A percentile compares a stretch with the other conserved stretches of the same genome.
Evolutionary conservation across 306 rosid species (phyloP).

Genomic region (Glycine soja): DNA sequence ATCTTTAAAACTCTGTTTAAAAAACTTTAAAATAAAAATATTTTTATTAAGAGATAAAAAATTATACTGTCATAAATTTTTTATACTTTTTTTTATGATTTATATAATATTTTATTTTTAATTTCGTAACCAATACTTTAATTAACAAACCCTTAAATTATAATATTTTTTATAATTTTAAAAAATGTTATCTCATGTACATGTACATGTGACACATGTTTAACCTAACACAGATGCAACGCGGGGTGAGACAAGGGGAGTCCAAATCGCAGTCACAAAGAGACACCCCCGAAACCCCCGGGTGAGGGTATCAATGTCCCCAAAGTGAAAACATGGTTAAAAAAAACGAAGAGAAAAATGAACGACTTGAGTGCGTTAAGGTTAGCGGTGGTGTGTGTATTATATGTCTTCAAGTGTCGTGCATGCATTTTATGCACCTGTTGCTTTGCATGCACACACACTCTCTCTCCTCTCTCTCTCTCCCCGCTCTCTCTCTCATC

Average conservation of each 20-base stretch:
- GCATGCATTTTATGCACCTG: constrained; percentile 97
- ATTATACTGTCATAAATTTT: too few relatives aligned
- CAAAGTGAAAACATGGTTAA: constrained; percentile 46
- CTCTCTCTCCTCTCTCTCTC: constrained; percentile 42
- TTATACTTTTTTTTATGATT: too few relatives aligned
- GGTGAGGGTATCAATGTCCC: constrained; percentile 46
- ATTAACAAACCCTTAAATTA: too few relatives aligned
- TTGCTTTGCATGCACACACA: constrained; percentile 92
- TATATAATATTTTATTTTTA: too few relatives aligned
- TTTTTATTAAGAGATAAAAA: too few relatives aligned
- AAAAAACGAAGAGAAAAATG: constrained; percentile 36
- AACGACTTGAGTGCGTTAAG: constrained; percentile 58
- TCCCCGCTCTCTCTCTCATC: constrained; percentile 44
- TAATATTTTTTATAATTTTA: too few relatives aligned
- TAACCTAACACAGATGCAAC: constrained; percentile 40
- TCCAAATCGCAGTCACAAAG: constrained; percentile 17
- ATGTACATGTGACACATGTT: constrained; percentile 42
- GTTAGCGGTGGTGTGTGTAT: constrained; percentile 52
- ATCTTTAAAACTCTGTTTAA: too few relatives aligned
- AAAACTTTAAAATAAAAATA: too few relatives aligned
- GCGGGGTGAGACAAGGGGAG: constrained; percentile 24
- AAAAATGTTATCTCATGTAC: constrained; percentile 45
- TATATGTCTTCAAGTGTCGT: constrained; percentile 85
- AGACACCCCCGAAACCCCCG: constrained; percentile 9
- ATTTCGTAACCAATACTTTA: too few relatives aligned